Conservation (phyloP, 306 rosid species). For the Styphnolobium japonicum region DNA sequence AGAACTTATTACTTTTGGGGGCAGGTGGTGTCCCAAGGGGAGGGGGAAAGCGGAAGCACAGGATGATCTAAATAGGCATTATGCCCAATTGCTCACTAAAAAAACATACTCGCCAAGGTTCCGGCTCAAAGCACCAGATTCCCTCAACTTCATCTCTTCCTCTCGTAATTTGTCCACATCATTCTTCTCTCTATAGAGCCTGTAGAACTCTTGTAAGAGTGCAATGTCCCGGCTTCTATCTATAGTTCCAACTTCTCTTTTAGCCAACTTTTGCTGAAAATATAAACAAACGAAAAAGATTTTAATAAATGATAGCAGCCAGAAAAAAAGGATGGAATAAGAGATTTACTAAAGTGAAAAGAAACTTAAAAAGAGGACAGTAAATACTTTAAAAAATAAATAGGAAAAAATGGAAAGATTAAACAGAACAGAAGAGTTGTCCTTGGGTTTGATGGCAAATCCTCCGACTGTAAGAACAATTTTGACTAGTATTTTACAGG, state of each 20-base stretch:
- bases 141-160: conserved; percentile 82
- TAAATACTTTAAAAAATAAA: neutral
- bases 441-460: neutral
- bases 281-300: conserved; percentile 27
- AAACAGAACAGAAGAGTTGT: neutral
- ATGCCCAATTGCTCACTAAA: conserved; percentile 11
- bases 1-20: neutral
- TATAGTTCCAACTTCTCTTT: conserved; percentile 73
- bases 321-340: neutral
- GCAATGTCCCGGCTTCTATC: conserved; percentile 86
- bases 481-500: neutral
- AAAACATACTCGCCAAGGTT: conserved; percentile 86
- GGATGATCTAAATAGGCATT: neutral
- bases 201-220: conserved; percentile 85
- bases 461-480: neutral
- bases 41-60: neutral
- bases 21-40: neutral
- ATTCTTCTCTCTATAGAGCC: conserved; percentile 66
- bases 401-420: neutral
- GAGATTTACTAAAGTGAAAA: neutral
- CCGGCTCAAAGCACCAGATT: conserved; percentile 82
- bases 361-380: neutral
- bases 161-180: conserved; percentile 73
- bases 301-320: conserved; percentile 2
- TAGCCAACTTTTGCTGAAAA: conserved; percentile 90